Evolutionary conservation across 495 filamentous ascomycete species (phyloP).

Genomic region (Apiosordaria backusii): DNA sequence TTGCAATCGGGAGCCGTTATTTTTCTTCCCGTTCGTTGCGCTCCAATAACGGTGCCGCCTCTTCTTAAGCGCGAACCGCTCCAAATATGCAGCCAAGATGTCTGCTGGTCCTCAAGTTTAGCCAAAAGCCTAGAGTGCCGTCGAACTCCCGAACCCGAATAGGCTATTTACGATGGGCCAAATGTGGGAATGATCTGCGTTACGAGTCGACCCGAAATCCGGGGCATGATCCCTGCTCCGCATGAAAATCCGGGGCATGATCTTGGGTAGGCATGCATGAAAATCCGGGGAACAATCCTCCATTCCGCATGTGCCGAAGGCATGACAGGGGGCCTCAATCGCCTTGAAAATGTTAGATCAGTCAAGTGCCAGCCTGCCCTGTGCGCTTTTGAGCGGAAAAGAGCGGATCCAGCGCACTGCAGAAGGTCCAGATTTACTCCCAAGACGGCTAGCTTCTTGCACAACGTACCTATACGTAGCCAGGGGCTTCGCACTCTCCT

Average conservation of each 20-base stretch:
- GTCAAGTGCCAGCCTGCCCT: no score
- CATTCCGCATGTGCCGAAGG: background rate
- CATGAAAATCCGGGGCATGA: constrained; percentile 10
- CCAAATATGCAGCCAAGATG: background rate
- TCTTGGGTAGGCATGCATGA: background rate
- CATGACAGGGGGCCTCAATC: background rate
- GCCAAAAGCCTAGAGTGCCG: constrained; percentile 1
- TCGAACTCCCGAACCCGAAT: background rate
- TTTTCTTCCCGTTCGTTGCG: background rate
- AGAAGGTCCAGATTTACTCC: background rate
- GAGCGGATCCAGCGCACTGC: no score
- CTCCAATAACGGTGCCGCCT: background rate
- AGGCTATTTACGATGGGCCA: background rate
- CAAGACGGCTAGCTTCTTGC: background rate
- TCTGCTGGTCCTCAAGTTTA: constrained; percentile 1
- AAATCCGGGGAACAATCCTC: constrained; percentile 17
- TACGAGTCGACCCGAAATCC: constrained; percentile 4
- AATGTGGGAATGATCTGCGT: background rate
- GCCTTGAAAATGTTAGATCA: no score
- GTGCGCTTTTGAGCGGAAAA: no score
- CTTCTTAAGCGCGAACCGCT: background rate
- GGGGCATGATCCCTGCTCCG: constrained; percentile 9
- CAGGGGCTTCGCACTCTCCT: no score
- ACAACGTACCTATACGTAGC: background rate
- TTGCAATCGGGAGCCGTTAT: background rate